phyloP scores from a whole-genome alignment of 306 rosid species.

The Trifolium subterraneum region DNA sequence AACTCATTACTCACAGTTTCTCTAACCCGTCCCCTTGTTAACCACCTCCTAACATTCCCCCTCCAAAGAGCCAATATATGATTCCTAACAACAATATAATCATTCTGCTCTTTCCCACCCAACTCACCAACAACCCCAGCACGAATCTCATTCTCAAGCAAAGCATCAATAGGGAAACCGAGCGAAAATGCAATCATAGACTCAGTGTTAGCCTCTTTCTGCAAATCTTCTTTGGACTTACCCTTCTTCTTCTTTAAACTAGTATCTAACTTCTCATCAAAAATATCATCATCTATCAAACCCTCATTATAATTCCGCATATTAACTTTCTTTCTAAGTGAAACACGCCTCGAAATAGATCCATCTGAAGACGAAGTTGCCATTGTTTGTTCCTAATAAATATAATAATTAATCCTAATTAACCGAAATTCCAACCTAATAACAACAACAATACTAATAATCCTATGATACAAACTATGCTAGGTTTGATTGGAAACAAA shows the following conservation, averaged over 20 bases:
- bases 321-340: slow-evolving; percentile 67
- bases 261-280: slow-evolving; percentile 74
- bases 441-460: background rate
- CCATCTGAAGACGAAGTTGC: slow-evolving; percentile 56
- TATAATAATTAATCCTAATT: too few species aligned
- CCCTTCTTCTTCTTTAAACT: slow-evolving; percentile 61
- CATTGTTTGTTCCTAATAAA: slow-evolving; percentile 47
- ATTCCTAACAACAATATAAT: slow-evolving; percentile 89
- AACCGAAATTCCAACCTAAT: background rate
- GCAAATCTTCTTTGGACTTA: slow-evolving; percentile 65
- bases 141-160: slow-evolving; percentile 78
- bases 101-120: slow-evolving; percentile 95
- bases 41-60: slow-evolving; percentile 77
- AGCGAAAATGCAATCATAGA: slow-evolving; percentile 91
- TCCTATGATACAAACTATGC: slow-evolving; percentile 21
- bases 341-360: slow-evolving; percentile 56
- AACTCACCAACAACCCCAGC: slow-evolving; percentile 80
- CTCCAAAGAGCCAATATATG: slow-evolving; percentile 93
- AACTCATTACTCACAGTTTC: slow-evolving; percentile 83
- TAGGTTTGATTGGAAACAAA: background rate
- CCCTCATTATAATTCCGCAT: slow-evolving; percentile 73
- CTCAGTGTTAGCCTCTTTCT: slow-evolving; percentile 90
- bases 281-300: slow-evolving; percentile 73
- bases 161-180: slow-evolving; percentile 84
- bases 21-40: slow-evolving; percentile 71